These are phyloP conservation scores for Teunomyces kruisii DNA, from an alignment of 805 yeast species.

Conservation along the genomic window DNA sequence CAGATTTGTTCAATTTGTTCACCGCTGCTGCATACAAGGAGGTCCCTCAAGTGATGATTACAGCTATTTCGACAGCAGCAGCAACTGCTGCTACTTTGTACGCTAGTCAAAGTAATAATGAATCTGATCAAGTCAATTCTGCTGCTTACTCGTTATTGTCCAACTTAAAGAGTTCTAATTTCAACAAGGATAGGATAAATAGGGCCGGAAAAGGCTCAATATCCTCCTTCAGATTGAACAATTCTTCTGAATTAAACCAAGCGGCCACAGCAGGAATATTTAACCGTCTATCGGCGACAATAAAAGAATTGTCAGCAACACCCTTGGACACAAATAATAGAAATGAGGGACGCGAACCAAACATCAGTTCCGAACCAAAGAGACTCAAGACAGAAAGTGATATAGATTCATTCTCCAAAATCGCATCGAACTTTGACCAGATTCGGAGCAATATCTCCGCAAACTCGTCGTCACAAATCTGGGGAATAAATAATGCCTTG, in stretches of 20 bases:
- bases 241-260: neutral
- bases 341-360: conserved; percentile 3
- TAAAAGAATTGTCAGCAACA: conserved; percentile 1
- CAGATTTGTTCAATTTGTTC: conserved; percentile 37
- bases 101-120: conserved; percentile 21
- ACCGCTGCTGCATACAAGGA: conserved; percentile 32
- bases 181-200: neutral
- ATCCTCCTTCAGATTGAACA: neutral
- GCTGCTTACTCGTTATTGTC: conserved; percentile 23
- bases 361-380: conserved; percentile 4
- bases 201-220: neutral
- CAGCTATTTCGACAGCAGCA: conserved; percentile 37
- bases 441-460: conserved; percentile 12
- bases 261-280: conserved; percentile 3
- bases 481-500: conserved; percentile 13
- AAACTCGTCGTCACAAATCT: conserved; percentile 6
- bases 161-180: conserved; percentile 17
- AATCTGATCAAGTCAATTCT: conserved; percentile 21
- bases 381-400: conserved; percentile 9
- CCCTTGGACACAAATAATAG: conserved; percentile 6
- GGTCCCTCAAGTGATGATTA: conserved; percentile 31
- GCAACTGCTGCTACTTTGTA: conserved; percentile 40
- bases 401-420: conserved; percentile 11
- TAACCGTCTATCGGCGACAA: conserved; percentile 2
- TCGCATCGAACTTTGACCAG: conserved; percentile 13